Base-by-base conservation (phyloP, 1,139 yeast species). In the Meyerozyma athensensis region DNA sequence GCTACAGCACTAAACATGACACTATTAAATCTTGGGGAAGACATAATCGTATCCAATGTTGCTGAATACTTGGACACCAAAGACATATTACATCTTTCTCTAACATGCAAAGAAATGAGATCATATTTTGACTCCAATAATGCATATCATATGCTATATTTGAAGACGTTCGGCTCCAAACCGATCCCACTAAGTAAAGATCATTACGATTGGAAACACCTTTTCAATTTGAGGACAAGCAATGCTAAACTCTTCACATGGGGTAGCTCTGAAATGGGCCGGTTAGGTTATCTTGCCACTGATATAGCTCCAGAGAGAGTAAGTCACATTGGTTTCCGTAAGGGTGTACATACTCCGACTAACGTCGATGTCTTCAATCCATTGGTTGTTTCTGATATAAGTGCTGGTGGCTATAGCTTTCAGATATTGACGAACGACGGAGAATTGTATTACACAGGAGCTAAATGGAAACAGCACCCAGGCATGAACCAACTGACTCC, bases 351-450 rank as follows among this genome's bases (percentile, higher is more conserved):
- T 41, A 57, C 58, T 3, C 81, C 83, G 1, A 63, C 71, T 0
- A 53, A 58, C 35, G 51, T 72, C 12, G 35, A 49, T 2, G 55
- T 59, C 37, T 52, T 63, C 50, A 52, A 68, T 26, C 59, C 63
- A 13, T 54, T 59, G 18, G 54, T 72, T 1, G 58, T 81, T 7
- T 63, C 74, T 4, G 86, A 80, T 49, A 61, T 83, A 2, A 65
- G 75, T 13, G 80, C 83, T 5, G 83, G 83, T 26, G 94, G 94
- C 1, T 82, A 68, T 50, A 72, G 82, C n/a, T 79, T 81, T 48
- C 77, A 79, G 34, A 59, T 84, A 1, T 58, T 83, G 34, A 72
- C 82, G 0, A 64, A 68, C 32, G 56, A 64, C 3, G 87, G 87
- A 0, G 63, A 68, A 7, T 49, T 81, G 10, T 79, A 65, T 52